These are phyloP conservation scores for Cryptococcus depauperatus DNA, from an alignment of 1,284 basidiomycete species.

Conservation along the genomic window DNA sequence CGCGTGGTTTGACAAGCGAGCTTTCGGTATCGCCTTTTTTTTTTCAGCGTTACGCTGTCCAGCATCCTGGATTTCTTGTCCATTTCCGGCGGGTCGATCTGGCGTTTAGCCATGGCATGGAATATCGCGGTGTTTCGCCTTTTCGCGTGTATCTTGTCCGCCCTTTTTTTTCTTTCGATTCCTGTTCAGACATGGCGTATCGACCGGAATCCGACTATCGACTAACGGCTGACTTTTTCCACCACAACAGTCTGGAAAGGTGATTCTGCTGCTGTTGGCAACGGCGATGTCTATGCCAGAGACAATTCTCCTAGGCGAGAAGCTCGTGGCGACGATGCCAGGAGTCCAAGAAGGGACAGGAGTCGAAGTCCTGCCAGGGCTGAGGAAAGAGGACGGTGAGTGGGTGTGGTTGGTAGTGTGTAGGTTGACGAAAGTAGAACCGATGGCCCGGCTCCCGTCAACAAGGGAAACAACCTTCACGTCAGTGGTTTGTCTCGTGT, in stretches of 20 bases:
- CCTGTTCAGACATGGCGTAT: neutral
- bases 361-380: slow-evolving; percentile 21
- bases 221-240: slow-evolving; percentile 10
- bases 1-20: no score
- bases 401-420: slow-evolving; percentile 6
- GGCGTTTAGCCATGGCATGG: no score
- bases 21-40: no score
- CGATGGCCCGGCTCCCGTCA: slow-evolving; percentile 37
- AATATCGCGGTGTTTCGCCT: no score
- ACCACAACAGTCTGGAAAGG: slow-evolving; percentile 34
- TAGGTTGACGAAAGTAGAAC: slow-evolving; percentile 1
- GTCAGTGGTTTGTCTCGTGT: slow-evolving; percentile 75
- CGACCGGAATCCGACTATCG: slow-evolving; percentile 7
- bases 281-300: slow-evolving; percentile 8
- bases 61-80: no score
- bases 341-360: slow-evolving; percentile 24
- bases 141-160: no score
- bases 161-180: no score
- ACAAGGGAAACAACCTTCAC: slow-evolving; percentile 95
- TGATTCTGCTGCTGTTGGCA: slow-evolving; percentile 17
- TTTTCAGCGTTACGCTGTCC: no score
- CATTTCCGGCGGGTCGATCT: no score
- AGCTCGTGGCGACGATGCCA: slow-evolving; percentile 9
- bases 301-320: slow-evolving; percentile 29
- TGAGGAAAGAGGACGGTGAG: slow-evolving; percentile 28